Evolutionary conservation across 2,329 filamentous ascomycete species (phyloP).

Genomic region (Clonostachys rhizophaga): DNA sequence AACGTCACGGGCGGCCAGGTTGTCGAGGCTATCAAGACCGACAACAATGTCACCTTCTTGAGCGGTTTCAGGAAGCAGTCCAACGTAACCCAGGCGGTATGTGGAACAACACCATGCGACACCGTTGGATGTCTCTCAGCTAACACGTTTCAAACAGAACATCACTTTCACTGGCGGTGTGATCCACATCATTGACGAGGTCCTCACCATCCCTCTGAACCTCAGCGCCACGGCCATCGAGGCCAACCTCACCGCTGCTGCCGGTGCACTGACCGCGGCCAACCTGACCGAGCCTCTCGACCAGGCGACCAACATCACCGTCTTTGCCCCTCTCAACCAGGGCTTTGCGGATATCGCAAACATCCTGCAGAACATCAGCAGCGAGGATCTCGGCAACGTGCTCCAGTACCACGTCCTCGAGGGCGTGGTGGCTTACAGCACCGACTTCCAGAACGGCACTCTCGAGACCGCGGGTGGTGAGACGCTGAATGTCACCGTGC

Average conservation of each 20-base stretch:
- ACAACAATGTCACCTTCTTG: constrained; percentile 19
- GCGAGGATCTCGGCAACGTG: constrained; percentile 15
- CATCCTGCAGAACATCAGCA: constrained; percentile 11
- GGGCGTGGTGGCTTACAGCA: constrained; percentile 18
- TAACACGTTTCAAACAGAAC: constrained; percentile 9
- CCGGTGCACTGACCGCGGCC: constrained; percentile 14
- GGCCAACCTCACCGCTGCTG: constrained; percentile 9
- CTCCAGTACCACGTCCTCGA: constrained; percentile 22
- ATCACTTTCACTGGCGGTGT: constrained; percentile 18
- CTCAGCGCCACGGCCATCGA: constrained; percentile 19
- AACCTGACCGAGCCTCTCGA: constrained; percentile 10
- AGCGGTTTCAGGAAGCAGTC: constrained; percentile 22
- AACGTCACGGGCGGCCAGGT: constrained; percentile 29
- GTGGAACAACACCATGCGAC: background rate
- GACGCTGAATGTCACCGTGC: constrained; percentile 18
- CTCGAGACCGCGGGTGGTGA: constrained; percentile 12
- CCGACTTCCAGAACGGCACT: constrained; percentile 16
- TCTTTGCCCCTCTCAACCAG: constrained; percentile 17
- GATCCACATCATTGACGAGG: constrained; percentile 24
- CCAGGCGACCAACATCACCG: constrained; percentile 19
- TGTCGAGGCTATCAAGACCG: constrained; percentile 23
- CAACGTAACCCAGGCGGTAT: constrained; percentile 22
- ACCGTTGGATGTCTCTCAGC: background rate
- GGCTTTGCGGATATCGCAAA: constrained; percentile 20
- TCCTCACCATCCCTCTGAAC: constrained; percentile 28